Evolutionary conservation across 176 grass and related monocot species (phyloP).

Genomic region (Zoysia pacifica): DNA sequence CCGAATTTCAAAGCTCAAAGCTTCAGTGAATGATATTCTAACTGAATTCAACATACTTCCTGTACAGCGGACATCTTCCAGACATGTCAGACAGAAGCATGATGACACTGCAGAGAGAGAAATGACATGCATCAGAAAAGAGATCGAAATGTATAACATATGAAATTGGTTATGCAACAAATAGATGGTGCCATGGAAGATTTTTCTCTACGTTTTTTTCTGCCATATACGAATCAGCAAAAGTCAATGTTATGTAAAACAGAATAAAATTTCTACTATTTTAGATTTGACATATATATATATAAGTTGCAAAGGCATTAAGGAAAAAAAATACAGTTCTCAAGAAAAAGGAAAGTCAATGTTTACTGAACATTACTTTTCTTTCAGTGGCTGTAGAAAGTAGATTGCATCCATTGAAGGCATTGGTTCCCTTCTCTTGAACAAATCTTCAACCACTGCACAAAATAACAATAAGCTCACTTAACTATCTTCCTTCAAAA

Average conservation of each 20-base stretch:
- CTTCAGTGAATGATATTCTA: conserved; percentile 33
- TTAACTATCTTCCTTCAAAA: conserved; percentile 15
- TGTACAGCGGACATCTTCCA: conserved; percentile 92
- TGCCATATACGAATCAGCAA: not conserved
- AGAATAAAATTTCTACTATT: not conserved
- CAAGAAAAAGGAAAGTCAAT: not conserved
- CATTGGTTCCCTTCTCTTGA: conserved; percentile 94
- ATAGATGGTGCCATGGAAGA: not conserved
- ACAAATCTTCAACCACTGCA: conserved; percentile 96
- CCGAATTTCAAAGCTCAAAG: not conserved
- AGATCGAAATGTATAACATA: conserved; percentile 19
- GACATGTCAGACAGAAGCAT: conserved; percentile 99
- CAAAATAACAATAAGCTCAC: conserved; percentile 17
- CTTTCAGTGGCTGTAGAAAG: conserved; percentile 92
- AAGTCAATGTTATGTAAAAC: not conserved
- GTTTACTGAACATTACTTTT: conserved; percentile 65
- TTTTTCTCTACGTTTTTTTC: not conserved
- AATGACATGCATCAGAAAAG: conserved; percentile 30
- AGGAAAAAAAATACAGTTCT: not conserved
- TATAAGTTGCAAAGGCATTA: not conserved
- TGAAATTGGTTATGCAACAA: not conserved
- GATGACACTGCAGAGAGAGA: conserved; percentile 74
- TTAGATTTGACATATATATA: conserved; percentile 15
- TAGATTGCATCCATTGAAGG: conserved; percentile 98
- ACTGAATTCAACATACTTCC: conserved; percentile 64